Percentiles rank a stretch among this genome's conserved stretches.
These are phyloP conservation scores for Colletotrichum tanaceti DNA, from an alignment of 2,329 filamentous ascomycete species.

Conservation along the genomic window DNA sequence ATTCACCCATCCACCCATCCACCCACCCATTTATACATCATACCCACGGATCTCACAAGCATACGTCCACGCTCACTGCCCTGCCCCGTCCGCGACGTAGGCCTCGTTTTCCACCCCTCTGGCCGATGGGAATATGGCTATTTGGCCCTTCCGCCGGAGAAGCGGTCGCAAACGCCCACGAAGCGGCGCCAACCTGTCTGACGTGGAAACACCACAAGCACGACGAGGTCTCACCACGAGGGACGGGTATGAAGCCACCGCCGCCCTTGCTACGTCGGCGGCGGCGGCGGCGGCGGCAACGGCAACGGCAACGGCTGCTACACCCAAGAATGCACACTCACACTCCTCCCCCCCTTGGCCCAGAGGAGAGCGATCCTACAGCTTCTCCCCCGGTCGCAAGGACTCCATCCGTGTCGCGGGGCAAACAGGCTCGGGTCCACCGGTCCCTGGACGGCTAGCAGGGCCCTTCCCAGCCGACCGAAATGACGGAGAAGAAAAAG, in stretches of 20 bases:
- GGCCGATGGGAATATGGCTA: slow-evolving; percentile 67
- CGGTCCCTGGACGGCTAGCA: slow-evolving; percentile 31
- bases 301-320: slow-evolving; percentile 31
- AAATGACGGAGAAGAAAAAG: slow-evolving; percentile 41
- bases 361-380: slow-evolving; percentile 64
- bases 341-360: slow-evolving; percentile 59
- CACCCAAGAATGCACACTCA: slow-evolving; percentile 57
- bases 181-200: slow-evolving; percentile 65
- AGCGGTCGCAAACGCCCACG: slow-evolving; percentile 72
- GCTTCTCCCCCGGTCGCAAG: slow-evolving; percentile 70
- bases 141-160: slow-evolving; percentile 86
- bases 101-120: neutral
- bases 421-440: slow-evolving; percentile 39
- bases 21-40: too few species aligned
- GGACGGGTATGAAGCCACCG: slow-evolving; percentile 44
- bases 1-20: too few species aligned
- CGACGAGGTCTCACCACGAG: slow-evolving; percentile 49
- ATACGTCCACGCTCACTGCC: neutral
- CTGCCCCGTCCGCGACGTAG: slow-evolving; percentile 6
- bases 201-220: slow-evolving; percentile 58
- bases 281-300: too few species aligned
- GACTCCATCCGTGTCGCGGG: slow-evolving; percentile 62
- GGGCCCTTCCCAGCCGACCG: slow-evolving; percentile 39
- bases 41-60: too few species aligned
- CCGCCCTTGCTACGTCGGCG: slow-evolving; percentile 35